These are phyloP conservation scores for Solanum lycopersicoides DNA, from an alignment of 257 asterid genomes.

Conservation along the genomic window DNA sequence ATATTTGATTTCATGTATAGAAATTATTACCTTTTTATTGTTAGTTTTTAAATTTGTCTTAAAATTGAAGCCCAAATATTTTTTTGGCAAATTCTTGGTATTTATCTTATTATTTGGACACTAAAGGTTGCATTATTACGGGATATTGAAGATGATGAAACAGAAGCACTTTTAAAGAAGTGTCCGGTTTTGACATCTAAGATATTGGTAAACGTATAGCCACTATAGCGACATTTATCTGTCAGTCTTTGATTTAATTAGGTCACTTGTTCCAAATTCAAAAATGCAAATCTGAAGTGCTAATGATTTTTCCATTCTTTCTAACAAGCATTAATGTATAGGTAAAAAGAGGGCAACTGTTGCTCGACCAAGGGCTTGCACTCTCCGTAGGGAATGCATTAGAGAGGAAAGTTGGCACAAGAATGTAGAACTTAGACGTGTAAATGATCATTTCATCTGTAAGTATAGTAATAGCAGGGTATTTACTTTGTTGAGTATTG, in stretches of 20 bases:
- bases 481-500: not conserved
- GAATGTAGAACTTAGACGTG: slow-evolving; percentile 57
- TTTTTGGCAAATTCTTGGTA: not conserved
- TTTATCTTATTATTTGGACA: not conserved
- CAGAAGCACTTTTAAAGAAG: slow-evolving; percentile 69
- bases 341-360: slow-evolving; percentile 65
- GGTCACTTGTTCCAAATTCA: not conserved
- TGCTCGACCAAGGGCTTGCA: slow-evolving; percentile 74
- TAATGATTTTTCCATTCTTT: not conserved
- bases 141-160: slow-evolving; percentile 64
- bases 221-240: slow-evolving; percentile 9
- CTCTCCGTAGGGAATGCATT: slow-evolving; percentile 90
- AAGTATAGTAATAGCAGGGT: slow-evolving; percentile 23
- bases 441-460: slow-evolving; percentile 92
- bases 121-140: slow-evolving; percentile 58
- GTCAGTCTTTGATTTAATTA: not conserved
- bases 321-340: slow-evolving; percentile 7
- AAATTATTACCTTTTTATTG: not conserved
- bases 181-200: slow-evolving; percentile 87
- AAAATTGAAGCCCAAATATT: not conserved
- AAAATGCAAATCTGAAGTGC: not conserved
- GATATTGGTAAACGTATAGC: slow-evolving; percentile 63
- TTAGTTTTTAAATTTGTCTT: not conserved
- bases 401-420: slow-evolving; percentile 77
- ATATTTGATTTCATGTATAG: not conserved